Evolutionary conservation across 108 stramenopile genomes (phyloP), one percentile per base, ranked within the genome.

Genomic region (Nitzschia putrida): DNA sequence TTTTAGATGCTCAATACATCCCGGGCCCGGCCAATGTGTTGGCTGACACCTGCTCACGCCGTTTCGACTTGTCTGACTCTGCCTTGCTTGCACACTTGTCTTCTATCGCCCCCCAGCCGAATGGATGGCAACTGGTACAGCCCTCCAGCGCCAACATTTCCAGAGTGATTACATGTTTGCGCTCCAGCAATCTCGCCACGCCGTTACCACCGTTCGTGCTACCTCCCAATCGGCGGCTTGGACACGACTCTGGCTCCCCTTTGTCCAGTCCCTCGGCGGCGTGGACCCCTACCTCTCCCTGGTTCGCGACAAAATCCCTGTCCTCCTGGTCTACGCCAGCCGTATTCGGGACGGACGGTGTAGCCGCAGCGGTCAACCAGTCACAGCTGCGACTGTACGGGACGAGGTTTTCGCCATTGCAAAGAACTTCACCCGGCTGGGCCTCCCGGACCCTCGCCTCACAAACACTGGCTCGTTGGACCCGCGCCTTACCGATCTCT

Each of bases 321-420:
- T 82, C 49, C 72, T 82, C 43, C 71, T 66, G 40, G 72, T 80
- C 45, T 85, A 78, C 43, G 81, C 69, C 41, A 24, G 53, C 20
- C 67, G 68, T n/a, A 38, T 68, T 41, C 76, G 55, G 8, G n/a
- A n/a, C n/a, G 59, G 71, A 11, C 44, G 54, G 18, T 66, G 57
- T 23, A 65, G 56, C 14, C 70, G 68, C 25, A 54, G 53, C 16
- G 66, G 66, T 22, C 59, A 69, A 7, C 61, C 74, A 29, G 64
- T 79, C 23, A 26, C 55, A 23, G 40, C 69, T 78, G 20, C 26
- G 0, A 72, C 77, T 24, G 77, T 72, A 20, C 45, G 20, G 42
- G 66, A 69, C 64, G 41, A n/a, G 53, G n/a, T 80, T 37, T 41
- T 71, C 37, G 18, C 56, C 22, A 42, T 65, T 51, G 63, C 72